phyloP scores from a whole-genome alignment of 805 yeast genomes.

The Hanseniaspora mollemarum region DNA sequence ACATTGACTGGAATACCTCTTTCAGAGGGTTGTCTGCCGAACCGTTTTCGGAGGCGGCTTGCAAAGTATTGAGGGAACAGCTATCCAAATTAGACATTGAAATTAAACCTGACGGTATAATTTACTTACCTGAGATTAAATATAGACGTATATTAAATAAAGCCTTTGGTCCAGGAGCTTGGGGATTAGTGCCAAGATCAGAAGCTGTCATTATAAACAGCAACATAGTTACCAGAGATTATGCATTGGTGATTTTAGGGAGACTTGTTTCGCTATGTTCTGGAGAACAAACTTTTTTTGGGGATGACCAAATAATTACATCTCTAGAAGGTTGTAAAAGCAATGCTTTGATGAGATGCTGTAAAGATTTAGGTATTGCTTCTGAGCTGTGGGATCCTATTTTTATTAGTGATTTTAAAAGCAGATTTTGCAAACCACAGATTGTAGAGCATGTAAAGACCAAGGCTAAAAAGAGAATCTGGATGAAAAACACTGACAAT shows the following conservation, averaged over 20 bases:
- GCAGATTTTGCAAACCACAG: constrained; percentile 59
- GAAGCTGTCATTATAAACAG: constrained; percentile 61
- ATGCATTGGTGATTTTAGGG: constrained; percentile 77
- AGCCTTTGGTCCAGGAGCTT: constrained; percentile 97
- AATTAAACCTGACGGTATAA: constrained; percentile 87
- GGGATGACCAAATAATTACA: constrained; percentile 76
- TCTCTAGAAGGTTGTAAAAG: constrained; percentile 96
- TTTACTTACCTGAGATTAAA: constrained; percentile 89
- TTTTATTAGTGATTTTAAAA: constrained; percentile 62
- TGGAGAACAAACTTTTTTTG: constrained; percentile 90
- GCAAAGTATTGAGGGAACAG: constrained; percentile 49
- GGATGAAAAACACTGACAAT: not conserved
- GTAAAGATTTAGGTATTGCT: constrained; percentile 94
- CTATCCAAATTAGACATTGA: constrained; percentile 69
- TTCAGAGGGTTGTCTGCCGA: constrained; percentile 73
- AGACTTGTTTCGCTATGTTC: constrained; percentile 82
- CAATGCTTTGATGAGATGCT: constrained; percentile 94
- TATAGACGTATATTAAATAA: constrained; percentile 77
- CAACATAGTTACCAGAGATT: constrained; percentile 73
- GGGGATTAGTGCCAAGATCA: constrained; percentile 94
- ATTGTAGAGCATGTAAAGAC: constrained; percentile 76
- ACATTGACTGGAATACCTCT: constrained; percentile 69
- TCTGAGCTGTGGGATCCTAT: constrained; percentile 96
- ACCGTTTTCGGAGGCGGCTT: constrained; percentile 57
- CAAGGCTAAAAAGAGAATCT: constrained; percentile 29